Conservation (phyloP, 1,139 yeast species). For the Hansenula anomala region DNA sequence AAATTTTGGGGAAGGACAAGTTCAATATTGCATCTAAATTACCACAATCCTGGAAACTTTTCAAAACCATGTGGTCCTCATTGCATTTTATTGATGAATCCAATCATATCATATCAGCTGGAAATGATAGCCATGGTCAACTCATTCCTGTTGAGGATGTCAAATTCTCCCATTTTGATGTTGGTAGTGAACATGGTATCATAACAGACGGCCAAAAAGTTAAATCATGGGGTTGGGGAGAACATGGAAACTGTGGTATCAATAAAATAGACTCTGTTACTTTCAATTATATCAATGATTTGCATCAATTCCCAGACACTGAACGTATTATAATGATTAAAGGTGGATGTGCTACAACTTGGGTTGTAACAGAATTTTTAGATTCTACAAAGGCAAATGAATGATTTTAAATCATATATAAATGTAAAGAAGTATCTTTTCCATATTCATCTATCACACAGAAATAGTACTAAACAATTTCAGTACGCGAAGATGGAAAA, state of each 20-base stretch:
- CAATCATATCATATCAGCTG: constrained; percentile 42
- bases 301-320: constrained; percentile 25
- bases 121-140: constrained; percentile 80
- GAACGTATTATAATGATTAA: constrained; percentile 30
- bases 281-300: constrained; percentile 33
- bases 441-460: constrained; percentile 65
- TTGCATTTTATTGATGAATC: constrained; percentile 38
- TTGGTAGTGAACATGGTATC: constrained; percentile 88
- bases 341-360: constrained; percentile 45
- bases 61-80: constrained; percentile 80
- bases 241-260: constrained; percentile 90
- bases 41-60: constrained; percentile 12
- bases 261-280: constrained; percentile 27
- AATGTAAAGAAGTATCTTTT: constrained; percentile 75
- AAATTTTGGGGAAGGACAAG: constrained; percentile 27
- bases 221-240: constrained; percentile 97
- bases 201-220: constrained; percentile 31
- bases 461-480: constrained; percentile 12
- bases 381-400: not conserved
- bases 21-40: constrained; percentile 13
- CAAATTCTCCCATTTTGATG: constrained; percentile 25
- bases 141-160: constrained; percentile 27
- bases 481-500: constrained; percentile 67
- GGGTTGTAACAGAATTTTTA: constrained; percentile 26
- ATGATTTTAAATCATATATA: constrained; percentile 4